Conservation (phyloP, 2,329 filamentous ascomycete species). For the Nemania bipapillata region DNA sequence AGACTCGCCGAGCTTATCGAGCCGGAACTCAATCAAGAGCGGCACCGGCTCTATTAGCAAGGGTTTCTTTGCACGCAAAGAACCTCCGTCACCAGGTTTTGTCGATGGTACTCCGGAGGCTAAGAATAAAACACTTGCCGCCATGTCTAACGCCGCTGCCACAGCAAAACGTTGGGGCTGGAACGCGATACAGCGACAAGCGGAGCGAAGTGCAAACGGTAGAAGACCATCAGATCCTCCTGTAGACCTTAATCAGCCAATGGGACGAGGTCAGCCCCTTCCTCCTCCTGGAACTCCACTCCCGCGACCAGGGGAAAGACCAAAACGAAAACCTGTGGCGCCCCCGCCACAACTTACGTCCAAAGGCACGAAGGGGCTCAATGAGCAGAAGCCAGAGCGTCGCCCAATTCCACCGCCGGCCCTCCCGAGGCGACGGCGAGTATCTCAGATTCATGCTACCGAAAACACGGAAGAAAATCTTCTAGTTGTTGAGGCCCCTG, state of each 20-base stretch:
- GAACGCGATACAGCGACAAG: constrained; percentile 50
- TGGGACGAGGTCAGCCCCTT: constrained; percentile 52
- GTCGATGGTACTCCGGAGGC: constrained; percentile 42
- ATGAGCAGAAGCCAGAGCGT: constrained; percentile 46
- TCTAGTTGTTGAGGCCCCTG: constrained; percentile 49
- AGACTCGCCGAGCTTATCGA: constrained; percentile 44
- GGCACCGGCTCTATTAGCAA: constrained; percentile 45
- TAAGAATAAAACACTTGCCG: constrained; percentile 49
- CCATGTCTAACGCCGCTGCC: constrained; percentile 50
- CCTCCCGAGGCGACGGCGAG: constrained; percentile 48
- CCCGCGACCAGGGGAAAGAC: constrained; percentile 48
- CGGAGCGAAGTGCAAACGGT: constrained; percentile 46
- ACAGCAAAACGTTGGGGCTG: constrained; percentile 52
- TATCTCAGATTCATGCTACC: constrained; percentile 46
- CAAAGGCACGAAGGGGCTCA: constrained; percentile 41
- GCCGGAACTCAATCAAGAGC: constrained; percentile 47
- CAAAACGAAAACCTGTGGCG: constrained; percentile 48
- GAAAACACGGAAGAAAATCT: constrained; percentile 48
- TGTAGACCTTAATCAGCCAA: constrained; percentile 51
- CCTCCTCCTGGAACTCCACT: constrained; percentile 51
- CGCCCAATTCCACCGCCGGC: constrained; percentile 47
- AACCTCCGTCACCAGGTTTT: constrained; percentile 40
- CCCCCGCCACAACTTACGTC: constrained; percentile 42
- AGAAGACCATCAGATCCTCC: constrained; percentile 50
- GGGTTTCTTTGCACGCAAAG: constrained; percentile 48